These are phyloP conservation scores for Citrus hindsii DNA, from an alignment of 345 rosid species.

Conservation along the genomic window DNA sequence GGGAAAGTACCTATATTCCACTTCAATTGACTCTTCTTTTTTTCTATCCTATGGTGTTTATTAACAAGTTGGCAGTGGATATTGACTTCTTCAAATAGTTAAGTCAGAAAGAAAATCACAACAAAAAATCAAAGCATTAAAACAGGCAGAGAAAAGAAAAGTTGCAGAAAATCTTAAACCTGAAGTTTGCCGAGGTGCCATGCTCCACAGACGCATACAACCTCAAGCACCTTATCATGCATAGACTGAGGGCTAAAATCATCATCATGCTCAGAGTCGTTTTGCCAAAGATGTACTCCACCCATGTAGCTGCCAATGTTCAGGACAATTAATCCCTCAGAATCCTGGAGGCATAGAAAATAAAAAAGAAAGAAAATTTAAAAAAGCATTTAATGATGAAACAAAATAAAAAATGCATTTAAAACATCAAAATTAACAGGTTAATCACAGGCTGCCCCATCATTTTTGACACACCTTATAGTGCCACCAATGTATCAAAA, in stretches of 20 bases:
- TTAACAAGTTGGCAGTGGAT: no score
- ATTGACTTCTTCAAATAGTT: no score
- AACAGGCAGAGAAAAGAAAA: background rate
- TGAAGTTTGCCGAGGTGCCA: constrained; percentile 94
- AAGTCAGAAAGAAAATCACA: background rate
- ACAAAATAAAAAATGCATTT: background rate
- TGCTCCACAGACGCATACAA: constrained; percentile 75
- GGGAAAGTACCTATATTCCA: no score
- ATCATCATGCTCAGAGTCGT: constrained; percentile 69
- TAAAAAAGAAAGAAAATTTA: background rate
- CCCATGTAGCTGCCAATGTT: constrained; percentile 94
- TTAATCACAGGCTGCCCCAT: background rate
- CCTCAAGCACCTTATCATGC: constrained; percentile 79
- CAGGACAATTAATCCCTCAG: constrained; percentile 75
- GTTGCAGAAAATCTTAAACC: constrained; percentile 28
- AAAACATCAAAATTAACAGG: background rate
- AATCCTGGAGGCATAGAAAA: constrained; percentile 40
- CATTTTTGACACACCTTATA: background rate
- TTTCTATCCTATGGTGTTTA: no score
- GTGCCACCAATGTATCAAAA: background rate
- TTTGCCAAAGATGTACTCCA: constrained; percentile 90
- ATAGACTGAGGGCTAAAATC: constrained; percentile 61
- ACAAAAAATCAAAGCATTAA: background rate
- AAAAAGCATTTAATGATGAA: background rate
- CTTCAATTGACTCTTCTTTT: no score